Conservation (phyloP, 495 filamentous ascomycete species). For the Penicillium riverlandense region DNA sequence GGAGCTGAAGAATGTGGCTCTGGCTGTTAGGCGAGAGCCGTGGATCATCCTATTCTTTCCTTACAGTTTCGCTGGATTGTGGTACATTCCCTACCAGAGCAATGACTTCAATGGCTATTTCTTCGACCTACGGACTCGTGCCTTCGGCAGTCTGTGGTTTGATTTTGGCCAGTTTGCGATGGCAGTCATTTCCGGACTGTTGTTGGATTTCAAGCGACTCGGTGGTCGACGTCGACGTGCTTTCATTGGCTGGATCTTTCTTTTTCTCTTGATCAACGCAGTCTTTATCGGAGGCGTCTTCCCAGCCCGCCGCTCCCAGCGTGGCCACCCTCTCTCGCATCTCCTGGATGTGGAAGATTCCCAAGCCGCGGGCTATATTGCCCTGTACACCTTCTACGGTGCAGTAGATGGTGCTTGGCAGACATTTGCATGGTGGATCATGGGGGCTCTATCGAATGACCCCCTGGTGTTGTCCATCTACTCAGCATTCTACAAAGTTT, state of each 20-base stretch:
- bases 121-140: slow-evolving; percentile 8
- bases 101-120: slow-evolving; percentile 8
- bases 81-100: slow-evolving; percentile 11
- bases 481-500: slow-evolving; percentile 11
- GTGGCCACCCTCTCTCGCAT: background rate
- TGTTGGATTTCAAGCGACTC: slow-evolving; percentile 4
- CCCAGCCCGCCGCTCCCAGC: slow-evolving; percentile 4
- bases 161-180: slow-evolving; percentile 10
- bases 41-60: slow-evolving; percentile 9
- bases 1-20: slow-evolving; percentile 7
- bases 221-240: slow-evolving; percentile 8
- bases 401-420: slow-evolving; percentile 9
- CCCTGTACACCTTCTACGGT: slow-evolving; percentile 6
- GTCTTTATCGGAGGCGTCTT: slow-evolving; percentile 9
- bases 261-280: slow-evolving; percentile 8
- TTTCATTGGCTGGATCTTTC: slow-evolving; percentile 3
- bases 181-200: slow-evolving; percentile 5
- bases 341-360: slow-evolving; percentile 3
- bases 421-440: slow-evolving; percentile 12
- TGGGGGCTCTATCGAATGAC: slow-evolving; percentile 7
- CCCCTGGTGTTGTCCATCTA: slow-evolving; percentile 8
- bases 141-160: slow-evolving; percentile 9
- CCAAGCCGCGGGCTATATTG: slow-evolving; percentile 6
- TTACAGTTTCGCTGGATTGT: slow-evolving; percentile 9
- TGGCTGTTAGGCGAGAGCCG: slow-evolving; percentile 5